Evolutionary conservation across 306 rosid genomes (phyloP).

Genomic region (Castanospermum australe): DNA sequence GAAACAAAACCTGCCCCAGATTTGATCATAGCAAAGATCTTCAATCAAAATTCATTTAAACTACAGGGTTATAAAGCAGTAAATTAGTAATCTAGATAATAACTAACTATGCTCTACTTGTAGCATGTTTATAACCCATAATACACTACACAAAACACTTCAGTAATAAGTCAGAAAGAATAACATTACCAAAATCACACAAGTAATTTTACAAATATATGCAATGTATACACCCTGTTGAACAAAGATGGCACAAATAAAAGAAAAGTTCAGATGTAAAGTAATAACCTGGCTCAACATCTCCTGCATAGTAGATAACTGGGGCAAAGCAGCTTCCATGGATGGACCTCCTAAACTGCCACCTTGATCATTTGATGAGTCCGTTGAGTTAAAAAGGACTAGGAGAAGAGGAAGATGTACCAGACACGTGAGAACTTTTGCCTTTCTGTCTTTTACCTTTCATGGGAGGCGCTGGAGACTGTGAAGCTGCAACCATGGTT

Average conservation of each 20-base stretch:
- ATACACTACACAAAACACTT: constrained; percentile 2
- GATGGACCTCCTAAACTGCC: constrained; percentile 41
- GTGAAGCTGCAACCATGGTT: constrained; percentile 32
- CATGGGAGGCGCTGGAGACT: constrained; percentile 42
- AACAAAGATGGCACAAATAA: background rate
- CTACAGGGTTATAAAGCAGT: constrained; percentile 5
- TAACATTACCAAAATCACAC: background rate
- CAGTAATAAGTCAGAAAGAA: constrained; percentile 13
- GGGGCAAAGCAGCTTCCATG: constrained; percentile 52
- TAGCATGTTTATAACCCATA: constrained; percentile 4
- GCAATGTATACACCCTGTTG: constrained; percentile 5
- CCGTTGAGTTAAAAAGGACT: constrained; percentile 51
- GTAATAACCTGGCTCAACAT: constrained; percentile 62
- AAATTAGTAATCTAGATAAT: background rate
- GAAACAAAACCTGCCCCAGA: background rate
- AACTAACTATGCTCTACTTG: background rate
- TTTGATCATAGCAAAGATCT: background rate
- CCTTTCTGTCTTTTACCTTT: constrained; percentile 65
- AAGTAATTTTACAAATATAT: background rate
- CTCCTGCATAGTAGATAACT: constrained; percentile 52
- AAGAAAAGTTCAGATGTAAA: background rate
- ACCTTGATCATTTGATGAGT: constrained; percentile 50
- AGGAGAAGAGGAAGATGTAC: constrained; percentile 43
- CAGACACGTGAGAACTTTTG: constrained; percentile 50
- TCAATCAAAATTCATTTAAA: background rate